Evolutionary conservation across 208 protist genomes (phyloP).

Genomic region (Leishmania major): DNA sequence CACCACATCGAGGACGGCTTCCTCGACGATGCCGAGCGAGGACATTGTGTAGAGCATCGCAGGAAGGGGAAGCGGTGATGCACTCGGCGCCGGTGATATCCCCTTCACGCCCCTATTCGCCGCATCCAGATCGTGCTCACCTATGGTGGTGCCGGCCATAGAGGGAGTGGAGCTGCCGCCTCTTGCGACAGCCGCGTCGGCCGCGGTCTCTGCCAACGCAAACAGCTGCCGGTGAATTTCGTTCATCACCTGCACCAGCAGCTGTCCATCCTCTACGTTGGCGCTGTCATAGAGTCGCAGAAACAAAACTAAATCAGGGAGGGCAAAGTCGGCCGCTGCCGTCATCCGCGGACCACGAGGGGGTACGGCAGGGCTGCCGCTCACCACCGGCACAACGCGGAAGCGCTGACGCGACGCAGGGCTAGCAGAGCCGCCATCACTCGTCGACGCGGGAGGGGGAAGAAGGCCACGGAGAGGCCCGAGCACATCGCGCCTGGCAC

Average conservation of each 20-base stretch:
- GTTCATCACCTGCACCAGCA: slow-evolving; percentile 59
- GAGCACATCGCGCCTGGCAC: slow-evolving; percentile 27
- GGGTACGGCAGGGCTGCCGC: not conserved
- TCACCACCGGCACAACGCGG: slow-evolving; percentile 1
- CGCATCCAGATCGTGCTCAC: not conserved
- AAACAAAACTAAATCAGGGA: slow-evolving; percentile 53
- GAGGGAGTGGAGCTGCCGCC: not conserved
- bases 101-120: not conserved
- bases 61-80: slow-evolving; percentile 36
- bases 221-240: slow-evolving; percentile 57
- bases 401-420: slow-evolving; percentile 3
- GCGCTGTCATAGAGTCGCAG: slow-evolving; percentile 60
- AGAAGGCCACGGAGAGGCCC: slow-evolving; percentile 31
- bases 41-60: slow-evolving; percentile 60
- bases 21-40: slow-evolving; percentile 57
- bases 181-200: not conserved
- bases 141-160: not conserved
- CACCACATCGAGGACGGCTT: slow-evolving; percentile 47
- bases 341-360: not conserved
- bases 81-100: not conserved
- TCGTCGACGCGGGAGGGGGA: slow-evolving; percentile 6
- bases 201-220: slow-evolving; percentile 10
- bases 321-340: slow-evolving; percentile 15
- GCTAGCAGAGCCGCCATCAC: not conserved
- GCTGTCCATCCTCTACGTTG: slow-evolving; percentile 58